phyloP scores from a whole-genome alignment of 345 rosid genomes.

The Cardiospermum halicacabum region DNA sequence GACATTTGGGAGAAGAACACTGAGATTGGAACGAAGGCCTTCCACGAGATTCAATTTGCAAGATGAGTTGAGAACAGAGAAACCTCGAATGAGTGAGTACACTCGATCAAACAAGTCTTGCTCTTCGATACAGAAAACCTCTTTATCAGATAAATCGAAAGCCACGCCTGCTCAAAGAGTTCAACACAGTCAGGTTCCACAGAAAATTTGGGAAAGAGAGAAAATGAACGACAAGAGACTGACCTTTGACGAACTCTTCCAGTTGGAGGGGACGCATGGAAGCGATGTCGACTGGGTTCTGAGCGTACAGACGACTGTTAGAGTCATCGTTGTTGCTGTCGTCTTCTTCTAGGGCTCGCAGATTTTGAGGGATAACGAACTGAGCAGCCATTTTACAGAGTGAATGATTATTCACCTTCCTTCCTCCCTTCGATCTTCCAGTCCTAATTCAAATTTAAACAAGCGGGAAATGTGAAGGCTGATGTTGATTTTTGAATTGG shows the following conservation, averaged over 20 bases:
- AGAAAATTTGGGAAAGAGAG: background rate
- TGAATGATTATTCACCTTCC: too few species aligned
- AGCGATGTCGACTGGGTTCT: slow-evolving; percentile 44
- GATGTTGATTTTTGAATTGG: too few species aligned
- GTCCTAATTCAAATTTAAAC: too few species aligned
- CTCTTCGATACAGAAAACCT: slow-evolving; percentile 83
- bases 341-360: slow-evolving; percentile 62
- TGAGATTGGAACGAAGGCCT: slow-evolving; percentile 81
- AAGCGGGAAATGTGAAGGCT: too few species aligned
- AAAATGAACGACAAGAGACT: background rate
- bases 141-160: slow-evolving; percentile 92
- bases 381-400: slow-evolving; percentile 56
- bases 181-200: background rate
- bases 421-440: too few species aligned
- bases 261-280: slow-evolving; percentile 59
- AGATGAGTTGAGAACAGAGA: slow-evolving; percentile 45
- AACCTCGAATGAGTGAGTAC: slow-evolving; percentile 56
- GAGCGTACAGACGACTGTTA: slow-evolving; percentile 52
- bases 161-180: slow-evolving; percentile 49
- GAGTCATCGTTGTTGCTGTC: slow-evolving; percentile 18
- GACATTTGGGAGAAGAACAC: slow-evolving; percentile 90
- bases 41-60: slow-evolving; percentile 70
- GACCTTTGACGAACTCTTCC: slow-evolving; percentile 94
- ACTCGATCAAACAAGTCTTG: slow-evolving; percentile 85
- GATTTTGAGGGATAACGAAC: slow-evolving; percentile 66